Conservation (phyloP, 169 alveolate species). For the Babesia bigemina region DNA sequence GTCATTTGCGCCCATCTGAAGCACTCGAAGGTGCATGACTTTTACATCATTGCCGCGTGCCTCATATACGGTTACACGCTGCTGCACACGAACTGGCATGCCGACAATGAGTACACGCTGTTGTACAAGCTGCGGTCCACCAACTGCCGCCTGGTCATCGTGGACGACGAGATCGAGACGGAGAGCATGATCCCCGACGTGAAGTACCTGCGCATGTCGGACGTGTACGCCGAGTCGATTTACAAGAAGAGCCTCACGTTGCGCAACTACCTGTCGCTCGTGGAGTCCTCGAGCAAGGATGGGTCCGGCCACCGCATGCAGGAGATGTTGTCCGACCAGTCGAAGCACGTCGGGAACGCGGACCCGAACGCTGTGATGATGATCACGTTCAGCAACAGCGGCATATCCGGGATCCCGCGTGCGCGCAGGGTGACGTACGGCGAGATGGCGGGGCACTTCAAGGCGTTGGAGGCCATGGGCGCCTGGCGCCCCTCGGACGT, state of each 20-base stretch:
- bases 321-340: slow-evolving; percentile 58
- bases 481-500: slow-evolving; percentile 54
- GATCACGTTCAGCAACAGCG: slow-evolving; percentile 65
- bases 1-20: slow-evolving; percentile 70
- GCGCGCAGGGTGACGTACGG: slow-evolving; percentile 61
- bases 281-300: slow-evolving; percentile 66
- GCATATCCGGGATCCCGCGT: slow-evolving; percentile 17
- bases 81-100: slow-evolving; percentile 67
- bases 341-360: slow-evolving; percentile 36
- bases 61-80: slow-evolving; percentile 64
- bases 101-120: slow-evolving; percentile 50
- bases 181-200: slow-evolving; percentile 66
- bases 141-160: slow-evolving; percentile 63
- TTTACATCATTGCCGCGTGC: slow-evolving; percentile 67
- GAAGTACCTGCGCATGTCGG: slow-evolving; percentile 59
- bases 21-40: slow-evolving; percentile 67
- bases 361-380: slow-evolving; percentile 46
- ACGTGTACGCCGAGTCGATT: slow-evolving; percentile 54
- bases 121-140: slow-evolving; percentile 56
- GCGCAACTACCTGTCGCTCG: slow-evolving; percentile 52
- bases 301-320: slow-evolving; percentile 62
- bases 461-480: slow-evolving; percentile 48
- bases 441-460: slow-evolving; percentile 48
- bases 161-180: slow-evolving; percentile 62
- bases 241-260: slow-evolving; percentile 59